Conservation (phyloP, 1,284 basidiomycete species). For the Tremellales sp. region DNA sequence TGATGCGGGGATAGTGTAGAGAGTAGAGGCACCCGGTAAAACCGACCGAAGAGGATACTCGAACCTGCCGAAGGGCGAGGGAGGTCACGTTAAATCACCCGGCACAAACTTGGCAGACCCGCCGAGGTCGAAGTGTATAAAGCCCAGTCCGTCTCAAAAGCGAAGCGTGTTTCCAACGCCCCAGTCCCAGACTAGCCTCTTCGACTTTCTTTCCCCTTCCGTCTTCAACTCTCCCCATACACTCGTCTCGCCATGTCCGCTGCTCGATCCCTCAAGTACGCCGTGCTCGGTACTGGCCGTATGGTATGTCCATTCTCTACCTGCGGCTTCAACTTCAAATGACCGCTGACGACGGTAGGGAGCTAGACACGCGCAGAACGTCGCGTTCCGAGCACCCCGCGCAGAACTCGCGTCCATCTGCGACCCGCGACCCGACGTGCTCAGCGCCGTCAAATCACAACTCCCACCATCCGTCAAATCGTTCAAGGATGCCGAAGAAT, state of each 20-base stretch:
- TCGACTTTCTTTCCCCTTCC: no score
- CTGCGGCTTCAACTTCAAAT: background rate
- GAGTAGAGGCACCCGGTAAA: no score
- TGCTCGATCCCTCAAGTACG: constrained; percentile 10
- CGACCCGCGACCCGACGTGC: constrained; percentile 7
- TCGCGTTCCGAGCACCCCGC: constrained; percentile 16
- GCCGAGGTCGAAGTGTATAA: no score
- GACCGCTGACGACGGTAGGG: constrained; percentile 2
- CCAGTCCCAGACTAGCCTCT: no score
- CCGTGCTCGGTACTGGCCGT: constrained; percentile 20
- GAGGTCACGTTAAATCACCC: no score
- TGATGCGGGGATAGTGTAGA: no score
- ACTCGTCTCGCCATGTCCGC: background rate
- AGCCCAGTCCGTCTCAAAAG: no score
- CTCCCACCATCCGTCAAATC: constrained; percentile 8
- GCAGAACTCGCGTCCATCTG: constrained; percentile 22
- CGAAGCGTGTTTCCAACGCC: no score
- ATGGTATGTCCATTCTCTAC: constrained; percentile 9
- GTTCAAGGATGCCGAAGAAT: constrained; percentile 5
- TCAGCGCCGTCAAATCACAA: constrained; percentile 6
- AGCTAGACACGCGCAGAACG: constrained; percentile 15
- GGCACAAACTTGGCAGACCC: no score
- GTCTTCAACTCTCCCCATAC: background rate
- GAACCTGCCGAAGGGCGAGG: no score
- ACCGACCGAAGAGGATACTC: no score